Conservation (phyloP, 306 rosid genomes). For the Citrullus mucosospermus region DNA sequence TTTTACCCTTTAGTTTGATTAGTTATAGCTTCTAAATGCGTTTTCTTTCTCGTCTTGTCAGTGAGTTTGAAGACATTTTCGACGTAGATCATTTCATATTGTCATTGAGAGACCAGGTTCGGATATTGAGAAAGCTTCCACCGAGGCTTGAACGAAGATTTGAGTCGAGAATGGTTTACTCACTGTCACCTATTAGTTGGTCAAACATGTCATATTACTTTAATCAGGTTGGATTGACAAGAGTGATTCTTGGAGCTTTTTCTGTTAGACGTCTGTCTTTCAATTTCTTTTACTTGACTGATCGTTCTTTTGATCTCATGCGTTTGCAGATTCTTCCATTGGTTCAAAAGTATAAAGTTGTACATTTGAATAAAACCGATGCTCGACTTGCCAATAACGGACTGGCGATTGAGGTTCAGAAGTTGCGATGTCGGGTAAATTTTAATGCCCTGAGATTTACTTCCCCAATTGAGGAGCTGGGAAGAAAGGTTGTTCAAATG, state of each 20-base stretch:
- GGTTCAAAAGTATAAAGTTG: constrained; percentile 55
- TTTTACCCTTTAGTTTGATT: background rate
- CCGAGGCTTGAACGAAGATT: constrained; percentile 55
- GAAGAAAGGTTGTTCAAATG: constrained; percentile 54
- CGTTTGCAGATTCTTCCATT: constrained; percentile 61
- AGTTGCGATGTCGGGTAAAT: constrained; percentile 69
- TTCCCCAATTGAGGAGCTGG: constrained; percentile 60
- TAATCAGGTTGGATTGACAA: constrained; percentile 34
- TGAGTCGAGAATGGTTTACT: constrained; percentile 25
- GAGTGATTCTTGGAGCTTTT: background rate
- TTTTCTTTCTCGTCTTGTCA: constrained; percentile 16
- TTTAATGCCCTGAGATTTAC: constrained; percentile 69
- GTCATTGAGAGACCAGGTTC: constrained; percentile 74
- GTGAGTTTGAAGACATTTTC: constrained; percentile 80
- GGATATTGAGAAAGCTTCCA: constrained; percentile 64
- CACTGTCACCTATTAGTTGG: constrained; percentile 89
- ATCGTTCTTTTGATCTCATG: constrained; percentile 11
- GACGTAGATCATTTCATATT: constrained; percentile 62
- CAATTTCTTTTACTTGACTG: background rate
- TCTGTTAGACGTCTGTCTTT: background rate
- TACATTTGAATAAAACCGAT: constrained; percentile 72
- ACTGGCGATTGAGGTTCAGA: constrained; percentile 56
- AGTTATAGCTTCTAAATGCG: background rate
- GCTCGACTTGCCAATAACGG: constrained; percentile 75
- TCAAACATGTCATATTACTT: constrained; percentile 64